Evolutionary conservation across 495 filamentous ascomycete species (phyloP).

Genomic region (Penicillium taxi): DNA sequence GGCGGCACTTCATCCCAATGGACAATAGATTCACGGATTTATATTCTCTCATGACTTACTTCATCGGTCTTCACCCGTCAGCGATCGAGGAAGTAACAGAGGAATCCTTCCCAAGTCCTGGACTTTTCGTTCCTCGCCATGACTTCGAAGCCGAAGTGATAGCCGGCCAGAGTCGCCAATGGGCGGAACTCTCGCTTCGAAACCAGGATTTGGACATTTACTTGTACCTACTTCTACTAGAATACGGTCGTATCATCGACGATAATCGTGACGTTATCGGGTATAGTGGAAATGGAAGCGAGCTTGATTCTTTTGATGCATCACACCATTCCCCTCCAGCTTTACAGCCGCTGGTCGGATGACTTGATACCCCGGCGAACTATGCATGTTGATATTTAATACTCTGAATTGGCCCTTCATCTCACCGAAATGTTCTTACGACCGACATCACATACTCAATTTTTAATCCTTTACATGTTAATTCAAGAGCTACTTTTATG

Average conservation of each 20-base stretch:
- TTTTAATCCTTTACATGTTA: no score
- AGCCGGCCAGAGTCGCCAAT: constrained; percentile 53
- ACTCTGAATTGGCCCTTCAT: no score
- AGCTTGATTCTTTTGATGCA: constrained; percentile 17
- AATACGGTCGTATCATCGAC: constrained; percentile 61
- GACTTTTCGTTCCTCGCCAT: constrained; percentile 30
- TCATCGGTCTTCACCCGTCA: constrained; percentile 46
- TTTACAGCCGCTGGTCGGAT: constrained; percentile 5
- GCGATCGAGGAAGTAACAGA: constrained; percentile 11
- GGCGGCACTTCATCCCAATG: constrained; percentile 79
- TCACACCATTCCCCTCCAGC: constrained; percentile 9
- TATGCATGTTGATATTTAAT: no score
- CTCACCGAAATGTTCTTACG: no score
- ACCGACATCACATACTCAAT: no score
- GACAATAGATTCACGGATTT: constrained; percentile 72
- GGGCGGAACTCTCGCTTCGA: constrained; percentile 61
- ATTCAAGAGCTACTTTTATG: no score
- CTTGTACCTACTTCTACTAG: constrained; percentile 57
- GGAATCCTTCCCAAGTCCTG: neutral
- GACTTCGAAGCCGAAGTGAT: constrained; percentile 54
- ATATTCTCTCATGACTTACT: constrained; percentile 73
- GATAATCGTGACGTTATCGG: constrained; percentile 59
- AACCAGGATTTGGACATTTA: constrained; percentile 69
- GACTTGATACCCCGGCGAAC: neutral
- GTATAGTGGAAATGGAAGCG: constrained; percentile 47